phyloP scores from a whole-genome alignment of 2,329 filamentous ascomycete species.

The Penicillium sclerotiorum region DNA sequence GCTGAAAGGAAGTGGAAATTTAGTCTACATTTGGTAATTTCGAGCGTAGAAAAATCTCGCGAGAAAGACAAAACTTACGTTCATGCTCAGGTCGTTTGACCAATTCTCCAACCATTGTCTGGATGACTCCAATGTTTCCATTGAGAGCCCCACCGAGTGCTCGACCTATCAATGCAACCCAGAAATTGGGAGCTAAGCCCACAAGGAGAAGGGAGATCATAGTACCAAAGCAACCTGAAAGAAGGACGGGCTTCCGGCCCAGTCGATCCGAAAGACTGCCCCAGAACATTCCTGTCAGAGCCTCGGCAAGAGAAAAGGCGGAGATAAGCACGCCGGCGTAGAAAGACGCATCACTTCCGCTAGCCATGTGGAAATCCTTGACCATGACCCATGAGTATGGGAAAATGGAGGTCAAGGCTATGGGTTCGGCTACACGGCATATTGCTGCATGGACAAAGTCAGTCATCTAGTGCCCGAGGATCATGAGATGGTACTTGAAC shows the following conservation, averaged over 20 bases:
- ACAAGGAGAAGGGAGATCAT: conserved; percentile 81
- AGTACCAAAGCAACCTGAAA: conserved; percentile 80
- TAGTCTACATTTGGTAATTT: too few relatives aligned
- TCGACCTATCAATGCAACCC: conserved; percentile 76
- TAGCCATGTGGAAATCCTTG: conserved; percentile 72
- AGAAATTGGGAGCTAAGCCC: conserved; percentile 80
- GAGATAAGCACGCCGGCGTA: conserved; percentile 88
- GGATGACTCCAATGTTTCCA: conserved; percentile 87
- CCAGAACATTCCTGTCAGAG: conserved; percentile 85
- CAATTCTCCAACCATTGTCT: conserved; percentile 90
- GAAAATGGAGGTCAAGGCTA: conserved; percentile 90
- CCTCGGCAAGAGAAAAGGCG: conserved; percentile 80
- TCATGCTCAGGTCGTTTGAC: conserved; percentile 83
- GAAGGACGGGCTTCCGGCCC: conserved; percentile 81
- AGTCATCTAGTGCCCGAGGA: not conserved
- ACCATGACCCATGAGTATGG: conserved; percentile 88
- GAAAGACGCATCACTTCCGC: conserved; percentile 75
- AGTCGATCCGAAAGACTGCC: conserved; percentile 78
- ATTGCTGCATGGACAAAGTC: conserved; percentile 62
- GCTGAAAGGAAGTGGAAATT: too few relatives aligned
- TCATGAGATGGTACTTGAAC: not conserved
- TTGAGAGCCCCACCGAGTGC: conserved; percentile 81
- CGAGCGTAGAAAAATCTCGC: too few relatives aligned
- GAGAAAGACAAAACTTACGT: conserved; percentile 59
- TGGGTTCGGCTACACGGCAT: conserved; percentile 88